A percentile compares a stretch with the other conserved stretches of the same genome.
phyloP scores from a whole-genome alignment of 1,284 basidiomycete species.

The Flammula alnicola region DNA sequence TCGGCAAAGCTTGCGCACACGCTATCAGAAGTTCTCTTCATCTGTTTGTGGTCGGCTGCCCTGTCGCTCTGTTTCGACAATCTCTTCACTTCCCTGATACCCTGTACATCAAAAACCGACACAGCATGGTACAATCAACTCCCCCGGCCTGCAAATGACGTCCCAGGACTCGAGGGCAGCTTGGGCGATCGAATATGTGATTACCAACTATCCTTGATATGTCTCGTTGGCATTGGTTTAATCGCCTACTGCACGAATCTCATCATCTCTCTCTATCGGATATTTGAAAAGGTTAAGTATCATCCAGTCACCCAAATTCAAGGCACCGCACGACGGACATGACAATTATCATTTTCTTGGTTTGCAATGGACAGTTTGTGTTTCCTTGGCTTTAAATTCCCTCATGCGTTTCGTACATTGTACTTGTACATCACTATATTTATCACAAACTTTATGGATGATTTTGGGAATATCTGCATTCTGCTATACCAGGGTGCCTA shows the following conservation, averaged over 20 bases:
- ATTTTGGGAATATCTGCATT: too few relatives aligned
- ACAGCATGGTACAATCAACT: conserved; percentile 76
- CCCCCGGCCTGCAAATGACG: conserved; percentile 47
- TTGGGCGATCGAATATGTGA: conserved; percentile 66
- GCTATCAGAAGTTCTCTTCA: conserved; percentile 83
- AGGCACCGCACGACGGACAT: conserved; percentile 17
- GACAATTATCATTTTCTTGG: neutral
- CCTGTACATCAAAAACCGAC: conserved; percentile 64
- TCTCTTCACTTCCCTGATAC: conserved; percentile 85
- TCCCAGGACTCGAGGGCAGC: conserved; percentile 51
- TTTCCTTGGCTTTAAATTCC: too few relatives aligned
- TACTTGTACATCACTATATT: too few relatives aligned
- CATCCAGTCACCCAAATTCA: conserved; percentile 30
- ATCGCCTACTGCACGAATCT: conserved; percentile 81
- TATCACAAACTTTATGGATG: too few relatives aligned
- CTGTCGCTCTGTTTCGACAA: conserved; percentile 90
- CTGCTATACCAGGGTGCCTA: too few relatives aligned
- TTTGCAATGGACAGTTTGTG: conserved; percentile 17
- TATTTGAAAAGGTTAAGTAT: conserved; percentile 86
- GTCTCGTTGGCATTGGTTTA: conserved; percentile 75
- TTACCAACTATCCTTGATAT: conserved; percentile 74
- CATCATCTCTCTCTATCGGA: conserved; percentile 83
- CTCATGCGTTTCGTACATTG: too few relatives aligned
- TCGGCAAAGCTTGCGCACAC: conserved; percentile 83
- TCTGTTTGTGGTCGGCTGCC: conserved; percentile 91